Percentiles rank a stretch among this genome's conserved stretches.
These are phyloP conservation scores for Albatrellus sp. DNA, from an alignment of 1,284 basidiomycete genomes.

Conservation along the genomic window DNA sequence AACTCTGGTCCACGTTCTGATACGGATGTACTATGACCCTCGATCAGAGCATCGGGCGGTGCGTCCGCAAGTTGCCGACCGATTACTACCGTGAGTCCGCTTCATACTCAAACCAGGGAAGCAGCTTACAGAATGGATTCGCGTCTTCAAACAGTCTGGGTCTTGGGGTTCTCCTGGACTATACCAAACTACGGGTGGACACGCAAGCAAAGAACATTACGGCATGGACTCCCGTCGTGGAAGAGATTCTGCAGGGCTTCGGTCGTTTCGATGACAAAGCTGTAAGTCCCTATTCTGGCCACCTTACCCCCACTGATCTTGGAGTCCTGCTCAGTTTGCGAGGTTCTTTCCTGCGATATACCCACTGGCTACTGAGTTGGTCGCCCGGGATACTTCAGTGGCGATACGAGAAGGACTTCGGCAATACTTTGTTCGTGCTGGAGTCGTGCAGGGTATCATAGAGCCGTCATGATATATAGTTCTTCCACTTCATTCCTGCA, in stretches of 20 bases:
- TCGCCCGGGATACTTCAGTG: constrained; percentile 67
- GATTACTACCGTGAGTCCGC: constrained; percentile 77
- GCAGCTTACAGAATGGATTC: neutral
- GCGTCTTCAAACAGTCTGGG: constrained; percentile 50
- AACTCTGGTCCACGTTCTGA: constrained; percentile 84
- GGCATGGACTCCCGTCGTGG: constrained; percentile 97
- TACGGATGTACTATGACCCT: constrained; percentile 92
- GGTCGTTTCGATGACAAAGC: constrained; percentile 81
- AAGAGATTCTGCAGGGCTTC: constrained; percentile 87
- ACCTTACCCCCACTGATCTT: constrained; percentile 5
- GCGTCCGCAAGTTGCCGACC: constrained; percentile 75
- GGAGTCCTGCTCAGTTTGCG: constrained; percentile 46
- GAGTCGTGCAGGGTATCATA: constrained; percentile 61
- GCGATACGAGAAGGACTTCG: constrained; percentile 73
- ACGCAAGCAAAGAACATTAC: constrained; percentile 92
- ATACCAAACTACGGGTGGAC: constrained; percentile 81
- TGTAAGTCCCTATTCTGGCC: constrained; percentile 34
- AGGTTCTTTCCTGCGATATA: constrained; percentile 81
- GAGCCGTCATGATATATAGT: constrained; percentile 29
- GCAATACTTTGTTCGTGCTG: constrained; percentile 69
- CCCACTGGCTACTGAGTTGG: constrained; percentile 71
- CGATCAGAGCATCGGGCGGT: constrained; percentile 71
- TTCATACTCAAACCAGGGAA: neutral
- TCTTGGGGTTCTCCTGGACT: constrained; percentile 86
- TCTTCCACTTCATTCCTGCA: constrained; percentile 11